Conservation (phyloP, 2,329 filamentous ascomycete species). For the Trichoderma polysporum region DNA sequence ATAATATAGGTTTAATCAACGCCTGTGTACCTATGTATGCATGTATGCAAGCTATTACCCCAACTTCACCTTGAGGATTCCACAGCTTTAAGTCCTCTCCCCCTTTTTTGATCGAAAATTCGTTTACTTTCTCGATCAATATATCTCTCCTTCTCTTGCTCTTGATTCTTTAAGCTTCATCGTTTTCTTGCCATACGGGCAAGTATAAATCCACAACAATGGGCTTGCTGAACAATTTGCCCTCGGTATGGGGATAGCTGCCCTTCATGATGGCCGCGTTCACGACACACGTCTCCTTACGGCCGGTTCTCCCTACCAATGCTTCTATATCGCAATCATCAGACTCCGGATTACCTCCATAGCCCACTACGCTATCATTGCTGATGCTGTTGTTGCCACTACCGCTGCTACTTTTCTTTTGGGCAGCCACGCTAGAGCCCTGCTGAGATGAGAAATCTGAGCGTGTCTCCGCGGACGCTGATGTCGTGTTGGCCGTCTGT, state of each 20-base stretch:
- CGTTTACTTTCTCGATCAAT: neutral
- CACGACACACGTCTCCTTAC: conserved; percentile 71
- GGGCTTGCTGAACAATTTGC: conserved; percentile 71
- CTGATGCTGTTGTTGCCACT: neutral
- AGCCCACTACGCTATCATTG: neutral
- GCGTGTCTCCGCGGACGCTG: neutral
- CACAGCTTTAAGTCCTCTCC: neutral
- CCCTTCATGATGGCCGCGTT: conserved; percentile 75
- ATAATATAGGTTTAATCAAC: neutral
- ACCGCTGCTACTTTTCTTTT: neutral
- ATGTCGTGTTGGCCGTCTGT: conserved; percentile 5
- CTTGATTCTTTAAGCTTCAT: neutral
- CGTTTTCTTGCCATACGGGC: conserved; percentile 45
- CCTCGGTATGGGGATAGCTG: conserved; percentile 61
- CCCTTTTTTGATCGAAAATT: neutral
- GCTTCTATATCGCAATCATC: conserved; percentile 42
- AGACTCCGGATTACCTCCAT: conserved; percentile 38
- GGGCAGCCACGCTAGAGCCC: conserved; percentile 23
- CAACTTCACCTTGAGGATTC: neutral
- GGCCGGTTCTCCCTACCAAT: conserved; percentile 43
- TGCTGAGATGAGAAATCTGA: conserved; percentile 4
- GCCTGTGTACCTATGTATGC: neutral
- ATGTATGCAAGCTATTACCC: conserved; percentile 2
- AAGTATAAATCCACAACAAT: conserved; percentile 82
- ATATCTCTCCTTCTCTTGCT: neutral